Conservation (phyloP, 2,329 filamentous ascomycete species). For the Trichoderma brevicompactum region DNA sequence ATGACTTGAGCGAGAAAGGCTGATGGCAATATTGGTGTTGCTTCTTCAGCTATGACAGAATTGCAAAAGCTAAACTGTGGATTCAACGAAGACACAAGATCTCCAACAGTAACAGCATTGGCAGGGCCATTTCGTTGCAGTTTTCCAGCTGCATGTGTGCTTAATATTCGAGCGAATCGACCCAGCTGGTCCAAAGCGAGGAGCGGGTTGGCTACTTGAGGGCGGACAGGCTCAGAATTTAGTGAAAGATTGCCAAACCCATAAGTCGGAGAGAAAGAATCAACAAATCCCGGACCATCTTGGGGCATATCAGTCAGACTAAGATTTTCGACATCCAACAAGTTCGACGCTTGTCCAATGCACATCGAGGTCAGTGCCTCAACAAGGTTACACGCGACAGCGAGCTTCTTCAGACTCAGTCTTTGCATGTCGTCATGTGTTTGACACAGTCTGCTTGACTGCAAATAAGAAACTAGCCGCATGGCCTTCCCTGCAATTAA, state of each 20-base stretch:
- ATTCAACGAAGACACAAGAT: constrained; percentile 17
- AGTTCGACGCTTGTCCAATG: not conserved
- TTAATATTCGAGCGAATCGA: constrained; percentile 22
- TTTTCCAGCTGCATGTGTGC: constrained; percentile 1
- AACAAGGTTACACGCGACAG: constrained; percentile 13
- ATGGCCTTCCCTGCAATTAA: constrained; percentile 1
- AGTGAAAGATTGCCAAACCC: constrained; percentile 9
- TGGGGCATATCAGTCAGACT: not conserved
- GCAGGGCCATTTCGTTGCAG: not conserved
- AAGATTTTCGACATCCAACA: not conserved
- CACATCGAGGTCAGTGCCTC: constrained; percentile 10
- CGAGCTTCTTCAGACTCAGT: not conserved
- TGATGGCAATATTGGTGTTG: constrained; percentile 11
- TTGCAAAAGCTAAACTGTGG: constrained; percentile 25
- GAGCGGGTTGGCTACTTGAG: not conserved
- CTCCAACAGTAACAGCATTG: constrained; percentile 15
- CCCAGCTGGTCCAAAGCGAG: not conserved
- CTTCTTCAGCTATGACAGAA: constrained; percentile 18
- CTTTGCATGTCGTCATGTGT: not conserved
- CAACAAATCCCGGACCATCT: not conserved
- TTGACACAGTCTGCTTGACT: not conserved
- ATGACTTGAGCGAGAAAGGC: constrained; percentile 20
- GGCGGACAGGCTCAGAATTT: not conserved
- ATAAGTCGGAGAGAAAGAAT: constrained; percentile 13
- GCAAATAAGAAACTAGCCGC: constrained; percentile 9